Percentiles rank a stretch among this genome's conserved stretches.
phyloP scores from a whole-genome alignment of 768 basidiomycete genomes.

The Gymnopilus junonius region DNA sequence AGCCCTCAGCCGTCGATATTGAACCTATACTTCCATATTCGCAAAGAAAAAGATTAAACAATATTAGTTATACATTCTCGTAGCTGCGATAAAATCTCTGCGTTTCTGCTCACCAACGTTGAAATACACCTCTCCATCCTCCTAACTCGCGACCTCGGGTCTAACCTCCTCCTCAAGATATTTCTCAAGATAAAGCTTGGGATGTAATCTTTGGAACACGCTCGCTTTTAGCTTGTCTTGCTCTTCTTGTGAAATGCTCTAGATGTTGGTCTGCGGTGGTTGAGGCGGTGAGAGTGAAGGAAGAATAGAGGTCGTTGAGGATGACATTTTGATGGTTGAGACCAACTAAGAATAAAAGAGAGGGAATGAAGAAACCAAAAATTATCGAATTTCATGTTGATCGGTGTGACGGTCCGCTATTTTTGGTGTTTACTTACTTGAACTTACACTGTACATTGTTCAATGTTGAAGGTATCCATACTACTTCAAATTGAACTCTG shows the following conservation, averaged over 20 bases:
- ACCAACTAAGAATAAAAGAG: no score
- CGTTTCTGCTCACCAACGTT: conserved; percentile 70
- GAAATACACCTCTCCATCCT: conserved; percentile 74
- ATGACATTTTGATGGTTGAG: neutral
- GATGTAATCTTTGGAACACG: conserved; percentile 89
- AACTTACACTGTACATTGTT: no score
- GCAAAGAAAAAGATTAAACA: no score
- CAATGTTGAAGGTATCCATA: no score
- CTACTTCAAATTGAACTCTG: no score
- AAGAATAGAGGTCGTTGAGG: neutral
- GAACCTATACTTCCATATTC: conserved; percentile 61
- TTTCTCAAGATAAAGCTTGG: conserved; percentile 83
- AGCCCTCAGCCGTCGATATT: conserved; percentile 92
- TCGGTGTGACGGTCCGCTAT: no score
- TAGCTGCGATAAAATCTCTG: neutral
- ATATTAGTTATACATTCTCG: neutral
- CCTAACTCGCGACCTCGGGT: conserved; percentile 80
- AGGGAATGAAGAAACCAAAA: no score
- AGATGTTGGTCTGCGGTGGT: conserved; percentile 16
- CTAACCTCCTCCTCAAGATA: conserved; percentile 80
- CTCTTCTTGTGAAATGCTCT: conserved; percentile 29
- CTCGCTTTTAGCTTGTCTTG: conserved; percentile 48
- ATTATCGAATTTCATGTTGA: no score
- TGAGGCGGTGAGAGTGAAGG: neutral
- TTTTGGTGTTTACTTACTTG: no score